A percentile compares a stretch with the other conserved stretches of the same genome.
Conservation (phyloP, 1,284 basidiomycete genomes). For the Phylloporus sp. region DNA sequence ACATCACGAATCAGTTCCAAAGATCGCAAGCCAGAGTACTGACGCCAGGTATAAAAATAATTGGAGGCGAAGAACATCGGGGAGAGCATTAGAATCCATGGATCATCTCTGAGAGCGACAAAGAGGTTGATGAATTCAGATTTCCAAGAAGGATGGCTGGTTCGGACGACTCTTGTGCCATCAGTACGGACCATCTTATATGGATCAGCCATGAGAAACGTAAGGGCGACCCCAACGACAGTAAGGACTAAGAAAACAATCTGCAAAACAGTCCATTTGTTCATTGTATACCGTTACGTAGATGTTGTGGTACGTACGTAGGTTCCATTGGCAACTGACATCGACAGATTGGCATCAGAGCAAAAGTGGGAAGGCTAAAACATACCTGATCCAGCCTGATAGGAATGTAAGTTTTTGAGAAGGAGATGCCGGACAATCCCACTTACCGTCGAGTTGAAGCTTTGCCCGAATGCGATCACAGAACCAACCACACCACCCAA, state of each 20-base stretch:
- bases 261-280: not conserved
- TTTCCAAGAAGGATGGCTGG: not conserved
- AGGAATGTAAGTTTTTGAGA: not conserved
- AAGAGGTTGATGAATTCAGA: not conserved
- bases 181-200: not conserved
- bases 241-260: not conserved
- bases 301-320: not conserved
- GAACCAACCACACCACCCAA: slow-evolving; percentile 67
- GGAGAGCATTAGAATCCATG: not conserved
- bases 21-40: not conserved
- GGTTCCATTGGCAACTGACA: not conserved
- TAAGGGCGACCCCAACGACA: not conserved
- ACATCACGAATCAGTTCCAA: not conserved
- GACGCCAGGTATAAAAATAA: not conserved
- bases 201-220: not conserved
- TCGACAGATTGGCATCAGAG: not conserved
- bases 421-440: not conserved
- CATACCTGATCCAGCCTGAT: slow-evolving; percentile 28
- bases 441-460: slow-evolving; percentile 43
- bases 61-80: not conserved
- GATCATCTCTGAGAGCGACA: not conserved
- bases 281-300: not conserved
- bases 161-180: not conserved
- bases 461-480: slow-evolving; percentile 41
- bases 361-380: not conserved